Evolutionary conservation across 2,329 filamentous ascomycete species (phyloP), one percentile per base, ranked within the genome.

Genomic region (Colletotrichum acutatum): DNA sequence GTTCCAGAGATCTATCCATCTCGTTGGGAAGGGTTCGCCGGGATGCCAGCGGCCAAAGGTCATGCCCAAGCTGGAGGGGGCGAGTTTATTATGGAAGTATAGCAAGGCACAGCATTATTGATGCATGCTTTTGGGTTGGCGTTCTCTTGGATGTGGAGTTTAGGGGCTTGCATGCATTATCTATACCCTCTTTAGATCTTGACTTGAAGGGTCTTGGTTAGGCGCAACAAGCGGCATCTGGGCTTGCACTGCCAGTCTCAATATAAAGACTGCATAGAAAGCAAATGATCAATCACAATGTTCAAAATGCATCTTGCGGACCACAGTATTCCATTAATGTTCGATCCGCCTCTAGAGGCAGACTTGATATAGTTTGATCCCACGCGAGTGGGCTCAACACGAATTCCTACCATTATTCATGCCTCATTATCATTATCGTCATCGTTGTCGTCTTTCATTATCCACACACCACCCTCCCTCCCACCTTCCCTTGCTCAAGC

Each of bases 1-100:
- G 58, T 83, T 83, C 71, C 77, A 79, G 46, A 76, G 79, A 57
- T 79, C 79, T 1, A 78, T 84, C 7, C 75, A 79, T 28, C 42
- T 78, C 9, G 66, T 83, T 11, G 83, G 83, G 68, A 79, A 79
- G 65, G 82, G 81, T 12, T 78, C 61, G 28, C 57, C 64, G 16
- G 63, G 46, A 16, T 58, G 46, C 19, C 32, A 60, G 14, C 63
- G 54, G 52, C 63, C 60, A 7, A 64, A 57, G 5, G 30, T 53
- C 5, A 68, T 76, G 64, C 75, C 75, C 4, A 37, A 54, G 24
- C 53, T 76, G 26, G 68, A 76, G 19, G 75, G 75, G 1, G 71
- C 75, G 24, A 75, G 75, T 19, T 24, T 76, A 28, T 61, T 76
- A 7, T 76, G 75, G 75, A 61, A 71, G 28, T 76, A 76, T 26